Conservation (phyloP, 139 green algal species). For the Gonium pectorale region DNA sequence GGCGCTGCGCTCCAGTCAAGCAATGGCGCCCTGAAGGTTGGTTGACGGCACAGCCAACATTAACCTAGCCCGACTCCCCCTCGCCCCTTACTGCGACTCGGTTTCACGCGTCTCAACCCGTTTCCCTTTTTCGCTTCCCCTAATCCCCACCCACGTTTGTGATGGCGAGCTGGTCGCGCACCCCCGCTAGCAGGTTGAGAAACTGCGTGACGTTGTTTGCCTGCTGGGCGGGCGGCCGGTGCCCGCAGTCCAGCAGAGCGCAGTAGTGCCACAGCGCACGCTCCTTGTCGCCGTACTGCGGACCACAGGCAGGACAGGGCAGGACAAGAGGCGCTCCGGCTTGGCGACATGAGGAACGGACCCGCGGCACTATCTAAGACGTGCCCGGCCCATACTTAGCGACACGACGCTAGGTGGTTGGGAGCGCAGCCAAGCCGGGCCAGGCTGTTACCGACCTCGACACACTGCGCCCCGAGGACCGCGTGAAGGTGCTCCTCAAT, state of each 20-base stretch:
- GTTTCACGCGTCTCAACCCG: neutral
- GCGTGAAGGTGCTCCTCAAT: conserved; percentile 94
- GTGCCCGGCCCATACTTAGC: too few species aligned
- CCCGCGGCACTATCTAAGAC: too few species aligned
- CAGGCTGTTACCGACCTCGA: too few species aligned
- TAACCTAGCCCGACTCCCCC: too few species aligned
- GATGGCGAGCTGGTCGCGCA: conserved; percentile 34
- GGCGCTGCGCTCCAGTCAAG: too few species aligned
- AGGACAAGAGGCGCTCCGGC: too few species aligned
- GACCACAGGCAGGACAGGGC: neutral
- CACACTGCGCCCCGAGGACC: conserved; percentile 76
- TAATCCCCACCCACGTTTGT: neutral
- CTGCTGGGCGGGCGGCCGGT: conserved; percentile 71
- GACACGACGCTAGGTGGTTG: too few species aligned
- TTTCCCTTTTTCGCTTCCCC: neutral
- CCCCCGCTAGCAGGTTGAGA: conserved; percentile 53
- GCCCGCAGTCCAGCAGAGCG: conserved; percentile 72
- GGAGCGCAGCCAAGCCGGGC: too few species aligned
- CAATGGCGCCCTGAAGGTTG: neutral
- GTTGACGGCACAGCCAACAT: neutral
- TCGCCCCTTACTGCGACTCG: too few species aligned
- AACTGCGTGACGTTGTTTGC: conserved; percentile 82
- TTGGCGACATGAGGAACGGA: too few species aligned
- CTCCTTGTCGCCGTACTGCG: conserved; percentile 58
- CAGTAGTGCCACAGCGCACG: conserved; percentile 68